phyloP scores from a whole-genome alignment of 352 stramenopile genomes.

The Pythium rhizo-oryzae region DNA sequence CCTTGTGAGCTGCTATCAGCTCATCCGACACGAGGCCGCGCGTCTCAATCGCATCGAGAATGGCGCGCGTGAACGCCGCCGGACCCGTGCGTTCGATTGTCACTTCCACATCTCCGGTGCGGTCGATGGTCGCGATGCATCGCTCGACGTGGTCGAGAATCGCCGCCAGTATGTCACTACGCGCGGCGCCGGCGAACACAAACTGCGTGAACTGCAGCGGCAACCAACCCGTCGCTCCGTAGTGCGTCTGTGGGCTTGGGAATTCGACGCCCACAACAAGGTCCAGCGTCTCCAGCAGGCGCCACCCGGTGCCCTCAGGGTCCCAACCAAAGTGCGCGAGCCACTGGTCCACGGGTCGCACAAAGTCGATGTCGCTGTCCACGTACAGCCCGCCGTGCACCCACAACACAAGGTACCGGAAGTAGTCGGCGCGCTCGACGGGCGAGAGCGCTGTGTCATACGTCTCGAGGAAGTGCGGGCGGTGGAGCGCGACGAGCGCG shows the following conservation, averaged over 20 bases:
- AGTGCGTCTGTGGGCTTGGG: slow-evolving; percentile 6
- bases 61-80: slow-evolving; percentile 17
- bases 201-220: slow-evolving; percentile 25
- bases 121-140: background rate
- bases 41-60: slow-evolving; percentile 7
- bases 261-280: slow-evolving; percentile 15
- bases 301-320: background rate
- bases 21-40: background rate
- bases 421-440: slow-evolving; percentile 24
- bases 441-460: slow-evolving; percentile 17
- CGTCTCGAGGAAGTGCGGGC: slow-evolving; percentile 7
- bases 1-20: background rate
- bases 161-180: background rate
- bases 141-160: slow-evolving; percentile 15
- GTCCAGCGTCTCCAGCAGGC: background rate
- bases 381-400: slow-evolving; percentile 14
- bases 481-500: background rate
- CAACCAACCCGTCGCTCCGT: slow-evolving; percentile 10
- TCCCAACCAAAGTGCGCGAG: slow-evolving; percentile 17
- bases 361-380: slow-evolving; percentile 15
- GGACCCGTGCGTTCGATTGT: slow-evolving; percentile 20
- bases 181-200: slow-evolving; percentile 15
- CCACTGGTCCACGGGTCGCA: slow-evolving; percentile 16
- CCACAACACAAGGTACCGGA: slow-evolving; percentile 20
- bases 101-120: slow-evolving; percentile 8